Percentiles rank a stretch among this genome's conserved stretches.
Conservation (phyloP, 768 basidiomycete genomes). For the Hydnum rufescens region DNA sequence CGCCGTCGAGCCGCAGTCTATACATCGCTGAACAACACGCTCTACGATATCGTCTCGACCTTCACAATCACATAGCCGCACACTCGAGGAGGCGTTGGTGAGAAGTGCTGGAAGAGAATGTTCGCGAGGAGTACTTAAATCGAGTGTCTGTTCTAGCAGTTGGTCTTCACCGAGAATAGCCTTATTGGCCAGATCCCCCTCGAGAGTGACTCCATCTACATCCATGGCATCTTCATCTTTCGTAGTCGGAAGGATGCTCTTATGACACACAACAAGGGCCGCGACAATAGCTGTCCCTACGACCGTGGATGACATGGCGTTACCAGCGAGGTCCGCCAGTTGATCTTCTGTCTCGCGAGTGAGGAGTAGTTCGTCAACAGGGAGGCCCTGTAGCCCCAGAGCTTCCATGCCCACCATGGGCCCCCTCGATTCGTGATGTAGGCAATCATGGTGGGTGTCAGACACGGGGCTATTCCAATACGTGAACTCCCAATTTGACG, state of each 20-base stretch:
- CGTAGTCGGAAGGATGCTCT: conserved; percentile 38
- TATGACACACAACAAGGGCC: conserved; percentile 48
- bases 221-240: conserved; percentile 53
- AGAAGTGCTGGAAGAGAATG: conserved; percentile 36
- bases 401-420: conserved; percentile 91
- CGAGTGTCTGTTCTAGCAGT: conserved; percentile 40
- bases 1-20: conserved; percentile 56
- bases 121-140: conserved; percentile 37
- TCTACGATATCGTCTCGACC: conserved; percentile 62
- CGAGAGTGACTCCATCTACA: conserved; percentile 22
- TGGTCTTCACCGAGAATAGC: conserved; percentile 56
- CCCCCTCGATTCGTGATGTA: conserved; percentile 87
- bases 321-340: conserved; percentile 83
- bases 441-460: conserved; percentile 93
- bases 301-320: conserved; percentile 95
- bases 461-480: conserved; percentile 74
- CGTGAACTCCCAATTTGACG: conserved; percentile 65
- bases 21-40: conserved; percentile 43
- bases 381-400: conserved; percentile 83
- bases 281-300: conserved; percentile 79
- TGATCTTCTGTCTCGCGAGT: conserved; percentile 90
- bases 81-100: conserved; percentile 41
- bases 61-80: conserved; percentile 78
- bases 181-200: conserved; percentile 15
- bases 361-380: conserved; percentile 74